These are phyloP conservation scores for Apocynum venetum DNA, from an alignment of 257 asterid species.

Conservation along the genomic window DNA sequence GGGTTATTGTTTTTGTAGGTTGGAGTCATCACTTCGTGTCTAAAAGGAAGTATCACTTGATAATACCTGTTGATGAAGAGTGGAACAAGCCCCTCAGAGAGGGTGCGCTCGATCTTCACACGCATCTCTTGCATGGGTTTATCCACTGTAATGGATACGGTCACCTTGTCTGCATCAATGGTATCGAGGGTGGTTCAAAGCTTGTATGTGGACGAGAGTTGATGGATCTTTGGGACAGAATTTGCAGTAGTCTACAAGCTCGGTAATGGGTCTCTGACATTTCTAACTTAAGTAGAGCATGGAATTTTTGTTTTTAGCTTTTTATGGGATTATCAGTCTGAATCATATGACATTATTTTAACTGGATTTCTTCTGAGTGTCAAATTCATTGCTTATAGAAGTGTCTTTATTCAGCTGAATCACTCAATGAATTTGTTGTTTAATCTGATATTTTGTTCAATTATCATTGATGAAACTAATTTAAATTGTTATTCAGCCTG, in stretches of 20 bases:
- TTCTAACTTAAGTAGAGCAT: neutral
- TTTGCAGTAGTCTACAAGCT: slow-evolving; percentile 52
- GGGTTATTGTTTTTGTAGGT: slow-evolving; percentile 36
- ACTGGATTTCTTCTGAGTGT: neutral
- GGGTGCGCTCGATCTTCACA: slow-evolving; percentile 49
- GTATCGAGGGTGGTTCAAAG: slow-evolving; percentile 82
- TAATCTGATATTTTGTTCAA: neutral
- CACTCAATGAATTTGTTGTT: neutral
- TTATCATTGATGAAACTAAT: neutral
- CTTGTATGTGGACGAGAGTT: slow-evolving; percentile 57
- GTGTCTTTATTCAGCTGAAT: neutral
- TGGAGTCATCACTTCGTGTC: slow-evolving; percentile 91
- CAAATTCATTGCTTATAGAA: neutral
- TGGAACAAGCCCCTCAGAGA: slow-evolving; percentile 63
- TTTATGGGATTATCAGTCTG: neutral
- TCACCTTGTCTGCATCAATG: slow-evolving; percentile 73
- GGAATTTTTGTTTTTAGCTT: neutral
- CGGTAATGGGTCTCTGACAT: slow-evolving; percentile 41
- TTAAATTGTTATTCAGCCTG: neutral
- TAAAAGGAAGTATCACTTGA: slow-evolving; percentile 76
- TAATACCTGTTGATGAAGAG: slow-evolving; percentile 65
- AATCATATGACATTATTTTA: neutral
- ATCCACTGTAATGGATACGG: slow-evolving; percentile 90
- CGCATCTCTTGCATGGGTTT: slow-evolving; percentile 79
- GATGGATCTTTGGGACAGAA: slow-evolving; percentile 92